Evolutionary conservation across 768 basidiomycete species (phyloP).

Genomic region (Paxillus involutus): DNA sequence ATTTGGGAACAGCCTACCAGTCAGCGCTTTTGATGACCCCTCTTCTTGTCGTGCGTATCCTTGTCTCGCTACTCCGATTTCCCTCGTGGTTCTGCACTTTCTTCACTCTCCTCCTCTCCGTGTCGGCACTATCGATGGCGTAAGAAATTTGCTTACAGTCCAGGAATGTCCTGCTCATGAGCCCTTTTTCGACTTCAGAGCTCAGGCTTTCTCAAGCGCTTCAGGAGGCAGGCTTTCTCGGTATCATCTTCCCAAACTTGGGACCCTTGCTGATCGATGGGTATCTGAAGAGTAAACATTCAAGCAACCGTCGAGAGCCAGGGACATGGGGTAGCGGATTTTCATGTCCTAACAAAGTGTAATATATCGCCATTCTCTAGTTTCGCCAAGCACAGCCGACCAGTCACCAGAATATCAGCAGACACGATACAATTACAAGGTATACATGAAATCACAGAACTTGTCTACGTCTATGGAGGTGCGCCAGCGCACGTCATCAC

Average conservation of each 20-base stretch:
- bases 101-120: conserved; percentile 45
- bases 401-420: not conserved
- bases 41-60: conserved; percentile 52
- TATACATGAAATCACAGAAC: not conserved
- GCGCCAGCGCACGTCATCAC: not conserved
- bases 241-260: conserved; percentile 63
- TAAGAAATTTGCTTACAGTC: conserved; percentile 35
- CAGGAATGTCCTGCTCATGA: not conserved
- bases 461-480: not conserved
- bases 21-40: conserved; percentile 72
- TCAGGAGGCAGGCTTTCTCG: conserved; percentile 50
- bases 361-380: not conserved
- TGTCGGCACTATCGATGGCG: conserved; percentile 52
- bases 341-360: not conserved
- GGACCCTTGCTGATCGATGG: conserved; percentile 67
- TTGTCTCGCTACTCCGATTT: conserved; percentile 53
- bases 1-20: conserved; percentile 60
- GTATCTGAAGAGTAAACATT: conserved; percentile 56
- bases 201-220: conserved; percentile 54
- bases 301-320: not conserved
- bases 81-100: conserved; percentile 52
- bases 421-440: not conserved
- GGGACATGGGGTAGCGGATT: not conserved
- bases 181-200: conserved; percentile 31
- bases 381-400: not conserved